Conservation (phyloP, 1,284 basidiomycete genomes). For the Coniferiporia weirii region DNA sequence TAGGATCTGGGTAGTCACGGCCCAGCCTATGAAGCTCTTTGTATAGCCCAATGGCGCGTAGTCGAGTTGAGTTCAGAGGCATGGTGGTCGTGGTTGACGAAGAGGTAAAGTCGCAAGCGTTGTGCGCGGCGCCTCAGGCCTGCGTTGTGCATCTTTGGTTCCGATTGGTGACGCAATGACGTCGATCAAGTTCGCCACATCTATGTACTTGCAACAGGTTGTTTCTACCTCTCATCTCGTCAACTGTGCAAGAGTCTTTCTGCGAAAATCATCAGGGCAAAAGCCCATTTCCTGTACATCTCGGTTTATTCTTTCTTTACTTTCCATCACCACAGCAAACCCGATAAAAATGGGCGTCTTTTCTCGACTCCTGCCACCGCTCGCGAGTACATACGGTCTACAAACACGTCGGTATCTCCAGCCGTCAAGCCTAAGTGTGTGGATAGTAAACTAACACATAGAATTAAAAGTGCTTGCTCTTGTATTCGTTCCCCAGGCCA, state of each 20-base stretch:
- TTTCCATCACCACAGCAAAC: too few relatives aligned
- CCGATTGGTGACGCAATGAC: too few relatives aligned
- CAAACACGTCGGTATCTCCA: constrained; percentile 30
- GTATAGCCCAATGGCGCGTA: constrained; percentile 64
- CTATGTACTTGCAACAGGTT: too few relatives aligned
- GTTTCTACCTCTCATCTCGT: too few relatives aligned
- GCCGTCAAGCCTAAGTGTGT: background rate
- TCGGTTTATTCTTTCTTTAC: too few relatives aligned
- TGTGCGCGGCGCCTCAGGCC: background rate
- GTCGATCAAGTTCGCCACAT: too few relatives aligned
- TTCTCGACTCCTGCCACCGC: constrained; percentile 34
- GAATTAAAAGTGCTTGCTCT: constrained; percentile 38
- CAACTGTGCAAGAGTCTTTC: too few relatives aligned
- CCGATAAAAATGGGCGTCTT: constrained; percentile 30
- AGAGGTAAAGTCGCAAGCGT: background rate
- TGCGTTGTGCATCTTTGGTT: too few relatives aligned
- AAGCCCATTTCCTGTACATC: too few relatives aligned
- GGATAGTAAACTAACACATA: background rate
- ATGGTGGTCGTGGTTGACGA: constrained; percentile 22
- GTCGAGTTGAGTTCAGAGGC: constrained; percentile 37
- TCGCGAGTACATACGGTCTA: constrained; percentile 33
- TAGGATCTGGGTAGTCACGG: constrained; percentile 71
- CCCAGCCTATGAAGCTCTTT: constrained; percentile 76
- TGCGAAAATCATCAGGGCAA: too few relatives aligned
- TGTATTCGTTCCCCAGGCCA: constrained; percentile 52